A percentile compares a stretch with the other conserved stretches of the same genome.
Evolutionary conservation across 768 basidiomycete genomes (phyloP).

Genomic region (Exsudoporus frostii): DNA sequence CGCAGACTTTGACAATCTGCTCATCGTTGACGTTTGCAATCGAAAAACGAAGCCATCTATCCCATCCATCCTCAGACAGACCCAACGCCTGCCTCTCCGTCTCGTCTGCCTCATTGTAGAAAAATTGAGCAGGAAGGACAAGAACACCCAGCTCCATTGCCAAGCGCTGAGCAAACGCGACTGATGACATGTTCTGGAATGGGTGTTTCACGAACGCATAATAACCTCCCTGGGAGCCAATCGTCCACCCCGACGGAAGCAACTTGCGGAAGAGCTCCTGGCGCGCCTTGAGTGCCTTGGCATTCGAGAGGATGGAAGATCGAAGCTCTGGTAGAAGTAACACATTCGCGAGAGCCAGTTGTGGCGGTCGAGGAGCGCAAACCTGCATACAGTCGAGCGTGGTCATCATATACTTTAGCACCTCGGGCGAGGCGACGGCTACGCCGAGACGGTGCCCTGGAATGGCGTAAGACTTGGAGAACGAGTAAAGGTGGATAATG

Average conservation of each 20-base stretch:
- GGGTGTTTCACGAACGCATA: conserved; percentile 78
- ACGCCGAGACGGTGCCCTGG: conserved; percentile 81
- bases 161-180: conserved; percentile 55
- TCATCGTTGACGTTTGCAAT: conserved; percentile 78
- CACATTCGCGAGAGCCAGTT: conserved; percentile 56
- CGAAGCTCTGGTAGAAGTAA: conserved; percentile 49
- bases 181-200: conserved; percentile 44
- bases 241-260: conserved; percentile 54
- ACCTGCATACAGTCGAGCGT: conserved; percentile 79
- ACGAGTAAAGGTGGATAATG: conserved; percentile 72
- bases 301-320: conserved; percentile 51
- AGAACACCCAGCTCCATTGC: conserved; percentile 64
- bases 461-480: conserved; percentile 78
- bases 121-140: conserved; percentile 64
- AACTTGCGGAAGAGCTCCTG: conserved; percentile 52
- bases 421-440: conserved; percentile 55
- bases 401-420: conserved; percentile 49
- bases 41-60: conserved; percentile 73
- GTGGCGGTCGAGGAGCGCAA: conserved; percentile 71
- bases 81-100: conserved; percentile 20
- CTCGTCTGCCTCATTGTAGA: conserved; percentile 30
- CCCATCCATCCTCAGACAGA: conserved; percentile 37
- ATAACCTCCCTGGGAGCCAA: conserved; percentile 68
- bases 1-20: conserved; percentile 49
- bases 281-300: conserved; percentile 47